phyloP scores from a whole-genome alignment of 106 monocot genomes.

The Dendrobium chrysotoxum region DNA sequence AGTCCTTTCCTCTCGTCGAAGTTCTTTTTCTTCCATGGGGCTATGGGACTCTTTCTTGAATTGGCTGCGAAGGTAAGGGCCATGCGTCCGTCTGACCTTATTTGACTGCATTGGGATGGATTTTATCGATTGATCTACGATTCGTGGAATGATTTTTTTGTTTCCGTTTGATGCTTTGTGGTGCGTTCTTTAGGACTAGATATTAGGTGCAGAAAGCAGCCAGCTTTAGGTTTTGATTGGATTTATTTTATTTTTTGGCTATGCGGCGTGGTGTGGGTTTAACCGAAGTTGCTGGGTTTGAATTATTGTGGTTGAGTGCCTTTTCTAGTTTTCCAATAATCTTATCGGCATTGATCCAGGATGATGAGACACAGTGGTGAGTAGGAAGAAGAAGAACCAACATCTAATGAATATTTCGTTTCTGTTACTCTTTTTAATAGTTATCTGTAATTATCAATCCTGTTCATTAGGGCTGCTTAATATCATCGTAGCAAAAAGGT shows the following conservation, averaged over 20 bases:
- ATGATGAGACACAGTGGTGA: not conserved
- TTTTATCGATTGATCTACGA: not conserved
- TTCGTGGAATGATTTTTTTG: not conserved
- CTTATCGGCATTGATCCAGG: not conserved
- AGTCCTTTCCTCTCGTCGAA: too few species aligned
- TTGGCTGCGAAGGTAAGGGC: slow-evolving; percentile 65
- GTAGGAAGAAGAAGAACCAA: not conserved
- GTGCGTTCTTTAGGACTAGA: not conserved
- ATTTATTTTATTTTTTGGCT: not conserved
- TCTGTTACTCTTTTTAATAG: too few species aligned
- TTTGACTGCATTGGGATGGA: not conserved
- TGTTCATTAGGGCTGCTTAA: too few species aligned
- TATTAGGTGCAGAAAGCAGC: not conserved
- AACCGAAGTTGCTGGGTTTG: too few species aligned
- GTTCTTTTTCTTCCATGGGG: slow-evolving; percentile 38
- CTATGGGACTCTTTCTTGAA: slow-evolving; percentile 81
- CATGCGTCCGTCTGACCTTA: not conserved
- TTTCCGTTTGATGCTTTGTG: not conserved
- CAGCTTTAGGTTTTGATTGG: not conserved
- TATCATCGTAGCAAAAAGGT: too few species aligned
- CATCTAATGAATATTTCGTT: too few species aligned
- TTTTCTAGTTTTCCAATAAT: not conserved
- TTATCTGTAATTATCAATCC: too few species aligned
- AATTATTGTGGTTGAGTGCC: not conserved
- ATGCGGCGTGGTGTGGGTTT: not conserved